Evolutionary conservation across 805 yeast genomes (phyloP), one percentile per base, ranked within the genome.

Genomic region (Pichia kluyveri): DNA sequence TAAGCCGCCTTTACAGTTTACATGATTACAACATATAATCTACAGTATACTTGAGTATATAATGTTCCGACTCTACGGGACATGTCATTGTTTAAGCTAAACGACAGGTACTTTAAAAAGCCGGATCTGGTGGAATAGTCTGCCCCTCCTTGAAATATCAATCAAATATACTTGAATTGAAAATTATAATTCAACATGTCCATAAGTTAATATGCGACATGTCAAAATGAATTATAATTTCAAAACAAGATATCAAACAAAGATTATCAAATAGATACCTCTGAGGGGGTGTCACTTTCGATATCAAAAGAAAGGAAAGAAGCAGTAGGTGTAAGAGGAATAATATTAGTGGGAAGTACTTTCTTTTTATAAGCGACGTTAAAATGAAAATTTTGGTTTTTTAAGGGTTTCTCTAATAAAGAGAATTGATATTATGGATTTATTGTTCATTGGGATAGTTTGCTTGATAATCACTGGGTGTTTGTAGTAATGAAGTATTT

Each of bases 11-110:
- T 23, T 23, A 23, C 26, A 23, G 7, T 23, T 19, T 23, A 23
- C 26, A 23, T 5, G 26, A 23, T 5, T 23, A 23, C 26, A 23
- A 23, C 7, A 5, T 23, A 23, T 3, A 23, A 5, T 23, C 26
- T 23, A 23, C 26, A 23, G 26, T 23, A 23, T 23, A 23, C 4
- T 19, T 19, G 23, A 3, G 23, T 19, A 19, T 4, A 23, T 23
- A 30, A 43, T 48, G 43, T 48, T 40, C 44, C 34, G 54, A 40
- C 54, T 31, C 47, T 51, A 51, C 54, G 54, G 54, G 54, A 51
- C 44, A 27, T 47, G 19, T 3, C 15, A 26, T 23, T 11, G 46
- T 47, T 14, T n/a, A 43, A 5, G 11, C 34, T n/a, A 19, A 15
- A 28, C 31, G 18, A 19, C 34, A 41, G 27, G 38, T 38, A 45